A percentile compares a stretch with the other conserved stretches of the same genome.
These are phyloP conservation scores for Thielaviopsis punctulata DNA, from an alignment of 2,329 filamentous ascomycete genomes.

Conservation along the genomic window DNA sequence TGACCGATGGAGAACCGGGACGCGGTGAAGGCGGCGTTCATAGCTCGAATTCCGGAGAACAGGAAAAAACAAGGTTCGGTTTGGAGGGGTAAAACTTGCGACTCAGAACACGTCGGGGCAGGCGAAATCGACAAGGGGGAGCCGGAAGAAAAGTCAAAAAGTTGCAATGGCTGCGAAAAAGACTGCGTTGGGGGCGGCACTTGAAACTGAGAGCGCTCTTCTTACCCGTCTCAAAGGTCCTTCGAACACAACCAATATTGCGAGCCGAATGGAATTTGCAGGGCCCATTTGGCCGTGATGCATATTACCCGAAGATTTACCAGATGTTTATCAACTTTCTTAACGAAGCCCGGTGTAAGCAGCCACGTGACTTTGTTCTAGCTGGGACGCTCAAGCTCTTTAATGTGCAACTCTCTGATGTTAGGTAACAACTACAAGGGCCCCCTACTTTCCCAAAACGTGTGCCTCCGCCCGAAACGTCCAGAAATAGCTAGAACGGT, in stretches of 20 bases:
- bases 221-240: not conserved
- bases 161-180: not conserved
- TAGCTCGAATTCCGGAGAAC: constrained; percentile 14
- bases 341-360: too few relatives aligned
- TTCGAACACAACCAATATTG: constrained; percentile 1
- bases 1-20: constrained; percentile 21
- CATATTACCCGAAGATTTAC: constrained; percentile 4
- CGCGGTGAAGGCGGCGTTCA: constrained; percentile 19
- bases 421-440: not conserved
- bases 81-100: not conserved
- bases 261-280: constrained; percentile 10
- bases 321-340: too few relatives aligned
- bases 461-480: constrained; percentile 4
- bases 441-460: constrained; percentile 3
- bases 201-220: not conserved
- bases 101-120: not conserved
- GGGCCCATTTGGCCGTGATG: constrained; percentile 6
- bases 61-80: not conserved
- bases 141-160: not conserved
- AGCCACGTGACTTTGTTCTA: not conserved
- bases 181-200: not conserved
- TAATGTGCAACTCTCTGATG: not conserved
- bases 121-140: not conserved
- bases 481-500: constrained; percentile 11
- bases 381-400: not conserved